These are phyloP conservation scores for Acer yangbiense DNA, from an alignment of 345 rosid species.

Conservation along the genomic window DNA sequence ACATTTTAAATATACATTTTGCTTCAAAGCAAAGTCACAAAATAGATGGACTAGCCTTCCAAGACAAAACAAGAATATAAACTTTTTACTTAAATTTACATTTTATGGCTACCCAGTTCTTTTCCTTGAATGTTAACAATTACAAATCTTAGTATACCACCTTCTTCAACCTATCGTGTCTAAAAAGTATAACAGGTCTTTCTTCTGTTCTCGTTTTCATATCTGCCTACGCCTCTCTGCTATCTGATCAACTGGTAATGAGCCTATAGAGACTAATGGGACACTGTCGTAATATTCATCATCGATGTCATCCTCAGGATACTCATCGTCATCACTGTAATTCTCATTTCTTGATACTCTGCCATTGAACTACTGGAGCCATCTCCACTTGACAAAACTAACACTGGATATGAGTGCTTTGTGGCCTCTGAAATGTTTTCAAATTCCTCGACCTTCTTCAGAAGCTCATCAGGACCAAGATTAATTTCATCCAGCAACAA, in stretches of 20 bases:
- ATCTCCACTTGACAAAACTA: slow-evolving; percentile 45
- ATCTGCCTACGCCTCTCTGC: slow-evolving; percentile 42
- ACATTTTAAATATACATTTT: neutral
- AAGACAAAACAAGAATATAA: neutral
- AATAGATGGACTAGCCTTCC: neutral
- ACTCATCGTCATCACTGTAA: slow-evolving; percentile 26
- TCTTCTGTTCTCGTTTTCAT: neutral
- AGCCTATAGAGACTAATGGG: slow-evolving; percentile 45
- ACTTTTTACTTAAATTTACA: neutral
- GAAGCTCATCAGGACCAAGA: slow-evolving; percentile 66
- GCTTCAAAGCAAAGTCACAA: neutral
- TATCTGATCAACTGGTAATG: slow-evolving; percentile 66
- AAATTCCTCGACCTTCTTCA: slow-evolving; percentile 76
- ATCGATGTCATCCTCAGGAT: slow-evolving; percentile 29
- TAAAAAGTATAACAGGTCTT: too few relatives aligned
- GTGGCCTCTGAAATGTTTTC: slow-evolving; percentile 61
- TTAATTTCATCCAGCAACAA: slow-evolving; percentile 53
- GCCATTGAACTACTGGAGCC: slow-evolving; percentile 23
- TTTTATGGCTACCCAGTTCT: neutral
- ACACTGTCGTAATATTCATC: slow-evolving; percentile 39
- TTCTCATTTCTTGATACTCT: slow-evolving; percentile 30
- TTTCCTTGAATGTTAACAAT: neutral
- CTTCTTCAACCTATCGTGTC: neutral
- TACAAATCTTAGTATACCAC: neutral
- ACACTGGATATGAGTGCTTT: slow-evolving; percentile 76